Evolutionary conservation across 2,329 filamentous ascomycete genomes (phyloP).

Genomic region (Colletotrichum tropicicola): DNA sequence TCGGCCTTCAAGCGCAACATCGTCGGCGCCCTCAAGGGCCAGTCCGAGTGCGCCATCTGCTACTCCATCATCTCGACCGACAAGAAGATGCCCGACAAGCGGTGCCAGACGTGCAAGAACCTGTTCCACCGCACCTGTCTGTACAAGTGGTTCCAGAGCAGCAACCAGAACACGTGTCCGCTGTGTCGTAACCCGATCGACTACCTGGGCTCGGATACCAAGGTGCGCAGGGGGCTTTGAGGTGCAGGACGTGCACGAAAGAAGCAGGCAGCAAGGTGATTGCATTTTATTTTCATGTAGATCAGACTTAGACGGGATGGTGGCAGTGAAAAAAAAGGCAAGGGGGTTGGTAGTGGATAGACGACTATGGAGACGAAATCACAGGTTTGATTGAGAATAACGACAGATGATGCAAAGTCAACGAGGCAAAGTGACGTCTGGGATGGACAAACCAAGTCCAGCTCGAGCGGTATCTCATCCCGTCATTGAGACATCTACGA

Average conservation of each 20-base stretch:
- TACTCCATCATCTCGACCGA: slow-evolving; percentile 93
- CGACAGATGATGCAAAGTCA: neutral
- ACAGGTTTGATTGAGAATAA: too few relatives aligned
- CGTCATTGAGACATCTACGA: neutral
- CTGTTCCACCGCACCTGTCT: slow-evolving; percentile 89
- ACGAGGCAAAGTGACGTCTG: neutral
- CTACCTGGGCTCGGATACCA: slow-evolving; percentile 55
- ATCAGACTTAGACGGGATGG: too few relatives aligned
- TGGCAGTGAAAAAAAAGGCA: too few relatives aligned
- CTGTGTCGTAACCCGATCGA: slow-evolving; percentile 90
- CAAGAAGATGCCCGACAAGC: slow-evolving; percentile 90
- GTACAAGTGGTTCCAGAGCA: slow-evolving; percentile 97
- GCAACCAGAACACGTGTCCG: slow-evolving; percentile 90
- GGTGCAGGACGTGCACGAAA: too few relatives aligned
- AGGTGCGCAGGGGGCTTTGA: slow-evolving; percentile 13
- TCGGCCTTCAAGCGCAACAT: slow-evolving; percentile 89
- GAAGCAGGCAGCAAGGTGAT: too few relatives aligned
- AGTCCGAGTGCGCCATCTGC: slow-evolving; percentile 96
- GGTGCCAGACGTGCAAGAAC: slow-evolving; percentile 92
- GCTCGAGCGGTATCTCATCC: neutral
- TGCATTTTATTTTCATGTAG: too few relatives aligned
- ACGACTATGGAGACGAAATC: too few relatives aligned
- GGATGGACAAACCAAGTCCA: neutral
- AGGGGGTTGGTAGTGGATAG: too few relatives aligned
- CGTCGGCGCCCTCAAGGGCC: slow-evolving; percentile 86